phyloP scores from a whole-genome alignment of 768 basidiomycete species.

The Dentipellis sp. region DNA sequence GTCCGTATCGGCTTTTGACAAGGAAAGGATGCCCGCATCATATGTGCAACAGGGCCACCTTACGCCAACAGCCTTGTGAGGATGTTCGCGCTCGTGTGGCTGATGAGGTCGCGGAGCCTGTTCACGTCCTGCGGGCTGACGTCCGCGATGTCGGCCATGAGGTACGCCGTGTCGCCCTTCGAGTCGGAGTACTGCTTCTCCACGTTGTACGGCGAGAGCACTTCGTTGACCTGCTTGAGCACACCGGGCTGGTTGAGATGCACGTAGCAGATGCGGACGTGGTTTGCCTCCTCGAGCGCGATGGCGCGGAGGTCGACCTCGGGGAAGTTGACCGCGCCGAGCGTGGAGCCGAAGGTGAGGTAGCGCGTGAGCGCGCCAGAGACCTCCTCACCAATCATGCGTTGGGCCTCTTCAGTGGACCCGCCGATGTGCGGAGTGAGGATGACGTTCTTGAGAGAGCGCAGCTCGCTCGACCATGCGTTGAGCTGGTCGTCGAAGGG shows the following conservation, averaged over 20 bases:
- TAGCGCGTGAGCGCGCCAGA: conserved; percentile 78
- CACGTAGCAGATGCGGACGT: conserved; percentile 89
- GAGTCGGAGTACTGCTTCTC: conserved; percentile 99
- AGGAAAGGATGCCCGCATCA: not conserved
- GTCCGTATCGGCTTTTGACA: not conserved
- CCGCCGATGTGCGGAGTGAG: conserved; percentile 99
- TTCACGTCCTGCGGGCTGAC: conserved; percentile 77
- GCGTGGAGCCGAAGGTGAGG: conserved; percentile 82
- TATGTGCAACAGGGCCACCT: not conserved
- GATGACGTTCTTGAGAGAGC: conserved; percentile 80
- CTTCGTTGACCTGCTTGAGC: conserved; percentile 89
- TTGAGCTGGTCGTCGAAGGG: conserved; percentile 87
- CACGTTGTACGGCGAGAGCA: conserved; percentile 91
- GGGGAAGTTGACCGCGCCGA: conserved; percentile 97
- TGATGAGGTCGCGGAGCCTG: conserved; percentile 70
- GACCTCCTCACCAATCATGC: conserved; percentile 95
- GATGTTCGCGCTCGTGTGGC: conserved; percentile 75
- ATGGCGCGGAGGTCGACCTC: conserved; percentile 96
- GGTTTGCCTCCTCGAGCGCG: conserved; percentile 66
- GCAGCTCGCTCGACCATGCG: conserved; percentile 69
- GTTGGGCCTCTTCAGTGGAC: conserved; percentile 97
- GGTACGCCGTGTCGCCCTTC: conserved; percentile 86
- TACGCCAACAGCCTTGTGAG: conserved; percentile 75
- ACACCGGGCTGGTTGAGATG: conserved; percentile 96
- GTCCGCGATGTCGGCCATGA: conserved; percentile 94